phyloP scores from a whole-genome alignment of 1,284 basidiomycete genomes.

The Coniferiporia weirii region DNA sequence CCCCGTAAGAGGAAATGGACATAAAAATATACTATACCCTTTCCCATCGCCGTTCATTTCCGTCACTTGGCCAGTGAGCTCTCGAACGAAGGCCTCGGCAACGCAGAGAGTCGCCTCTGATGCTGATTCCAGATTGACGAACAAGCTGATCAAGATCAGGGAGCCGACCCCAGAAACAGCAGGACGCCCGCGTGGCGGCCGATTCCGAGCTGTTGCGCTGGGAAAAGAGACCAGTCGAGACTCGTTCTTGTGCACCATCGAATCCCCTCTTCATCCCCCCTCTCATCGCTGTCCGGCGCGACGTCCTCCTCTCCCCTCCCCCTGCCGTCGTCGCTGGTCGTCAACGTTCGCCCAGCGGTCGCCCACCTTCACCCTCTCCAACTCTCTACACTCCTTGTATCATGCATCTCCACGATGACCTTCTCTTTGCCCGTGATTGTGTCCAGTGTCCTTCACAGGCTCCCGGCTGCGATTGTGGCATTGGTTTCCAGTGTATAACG shows the following conservation, averaged over 20 bases:
- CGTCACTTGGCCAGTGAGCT: neutral
- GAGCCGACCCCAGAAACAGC: neutral
- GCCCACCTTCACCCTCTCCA: neutral
- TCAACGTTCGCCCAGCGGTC: conserved; percentile 1
- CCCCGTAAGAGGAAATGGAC: too few species aligned
- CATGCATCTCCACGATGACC: conserved; percentile 45
- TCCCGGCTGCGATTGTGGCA: conserved; percentile 24
- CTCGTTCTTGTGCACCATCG: neutral
- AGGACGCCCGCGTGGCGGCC: neutral
- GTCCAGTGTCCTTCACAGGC: conserved; percentile 36
- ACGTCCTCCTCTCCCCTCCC: conserved; percentile 11
- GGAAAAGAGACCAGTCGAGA: neutral
- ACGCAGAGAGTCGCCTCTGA: neutral
- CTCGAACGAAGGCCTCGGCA: neutral
- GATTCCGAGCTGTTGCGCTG: neutral
- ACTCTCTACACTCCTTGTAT: conserved; percentile 33
- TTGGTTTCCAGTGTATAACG: conserved; percentile 8
- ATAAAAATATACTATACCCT: neutral
- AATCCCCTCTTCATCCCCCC: conserved; percentile 5
- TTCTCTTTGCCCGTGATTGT: conserved; percentile 36
- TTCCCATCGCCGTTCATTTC: neutral
- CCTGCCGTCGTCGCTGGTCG: conserved; percentile 19
- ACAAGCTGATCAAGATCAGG: neutral
- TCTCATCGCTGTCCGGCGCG: conserved; percentile 1
- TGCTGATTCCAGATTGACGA: neutral